Base-by-base conservation (phyloP, 768 basidiomycete genomes). In the Mycena galopus region DNA sequence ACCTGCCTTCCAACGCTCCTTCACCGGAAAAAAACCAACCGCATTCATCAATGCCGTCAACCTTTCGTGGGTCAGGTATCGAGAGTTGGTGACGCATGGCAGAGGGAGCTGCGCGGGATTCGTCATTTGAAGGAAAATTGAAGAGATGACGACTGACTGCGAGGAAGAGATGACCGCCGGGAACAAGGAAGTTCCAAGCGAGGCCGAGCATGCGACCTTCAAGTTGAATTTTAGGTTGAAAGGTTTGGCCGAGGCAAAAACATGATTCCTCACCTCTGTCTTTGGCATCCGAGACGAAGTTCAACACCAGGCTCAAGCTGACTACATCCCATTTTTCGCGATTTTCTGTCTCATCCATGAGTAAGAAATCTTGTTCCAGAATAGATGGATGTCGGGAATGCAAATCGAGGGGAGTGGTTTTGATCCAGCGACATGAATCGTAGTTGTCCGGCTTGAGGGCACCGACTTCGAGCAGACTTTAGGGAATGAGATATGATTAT, bases 381-480 rank as follows among this genome's bases (percentile, higher is more conserved):
- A 98, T 97, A 42, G 84, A 81, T 21, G 96, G 93, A 80, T 97
- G 95, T 55, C 92, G 89, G 12, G 96, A 94, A 73, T 89, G 91
- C 70, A 98, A 83, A 78, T 98, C 96, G 73, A 97, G 95, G 0
- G 95, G 91, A 0, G 86, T 89, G 32, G 86, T 86, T 21, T 89
- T 84, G 62, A 98, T 90, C 95, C 96, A 97, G 12, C 85, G 79
- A 71, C 90, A 93, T 6, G 86, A 82, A 8, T 81, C 83, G 77
- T 93, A 96, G 80, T 97, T 98, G 76, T 95, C 92, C 12, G 93
- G 94, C 72, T 89, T 91, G 55, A 98, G 84, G 16, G 96, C 96
- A 0, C 96, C 96, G 2, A 97, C 93, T 82, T 98, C 96, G 6
- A 98, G 88, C 64, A 97, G 82, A 63, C 96, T 97, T 73, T 42